These are phyloP conservation scores for Phylloporus gajari DNA, from an alignment of 1,284 basidiomycete species.

Conservation along the genomic window DNA sequence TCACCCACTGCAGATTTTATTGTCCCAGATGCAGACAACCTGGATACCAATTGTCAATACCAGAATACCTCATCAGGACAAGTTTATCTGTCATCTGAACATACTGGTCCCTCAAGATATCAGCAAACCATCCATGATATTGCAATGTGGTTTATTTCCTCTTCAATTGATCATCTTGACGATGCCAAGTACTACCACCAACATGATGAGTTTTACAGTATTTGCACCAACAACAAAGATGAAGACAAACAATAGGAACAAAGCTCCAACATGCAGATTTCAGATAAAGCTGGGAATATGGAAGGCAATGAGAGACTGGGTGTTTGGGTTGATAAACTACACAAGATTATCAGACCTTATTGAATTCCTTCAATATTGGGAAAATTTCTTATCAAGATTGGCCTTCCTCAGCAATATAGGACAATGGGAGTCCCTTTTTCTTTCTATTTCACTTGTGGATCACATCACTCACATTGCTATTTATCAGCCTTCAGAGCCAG, in stretches of 20 bases:
- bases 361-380: background rate
- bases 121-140: background rate
- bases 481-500: background rate
- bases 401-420: background rate
- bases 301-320: background rate
- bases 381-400: background rate
- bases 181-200: background rate
- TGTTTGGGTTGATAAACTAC: background rate
- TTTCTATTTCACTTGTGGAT: background rate
- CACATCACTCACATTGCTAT: background rate
- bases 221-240: background rate
- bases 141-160: background rate
- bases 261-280: background rate
- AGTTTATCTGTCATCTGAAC: background rate
- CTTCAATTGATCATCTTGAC: background rate
- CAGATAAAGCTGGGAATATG: background rate
- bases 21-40: background rate
- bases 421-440: background rate
- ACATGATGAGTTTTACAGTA: background rate
- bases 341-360: background rate
- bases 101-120: background rate
- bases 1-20: background rate
- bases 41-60: background rate
- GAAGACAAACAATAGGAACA: background rate
- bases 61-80: background rate